Evolutionary conservation across 176 grass and related monocot species (phyloP).

Genomic region (Oryza coarctata): DNA sequence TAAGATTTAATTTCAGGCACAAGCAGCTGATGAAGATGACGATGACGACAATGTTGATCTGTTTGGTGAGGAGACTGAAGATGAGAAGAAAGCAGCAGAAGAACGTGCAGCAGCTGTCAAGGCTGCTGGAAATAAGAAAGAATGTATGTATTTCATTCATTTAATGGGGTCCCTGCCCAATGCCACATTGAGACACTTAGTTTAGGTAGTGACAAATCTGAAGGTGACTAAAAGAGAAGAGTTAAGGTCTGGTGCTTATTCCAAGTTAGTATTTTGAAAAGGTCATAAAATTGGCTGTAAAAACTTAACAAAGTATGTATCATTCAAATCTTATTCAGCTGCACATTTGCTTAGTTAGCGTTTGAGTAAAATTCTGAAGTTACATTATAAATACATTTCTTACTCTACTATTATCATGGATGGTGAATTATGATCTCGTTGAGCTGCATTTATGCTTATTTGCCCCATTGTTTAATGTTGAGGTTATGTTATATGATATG

Average conservation of each 20-base stretch:
- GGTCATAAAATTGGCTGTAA: not conserved
- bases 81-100: slow-evolving; percentile 67
- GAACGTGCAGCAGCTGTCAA: slow-evolving; percentile 52
- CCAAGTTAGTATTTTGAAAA: not conserved
- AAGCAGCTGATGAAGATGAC: slow-evolving; percentile 38
- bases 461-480: not conserved
- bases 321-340: not conserved
- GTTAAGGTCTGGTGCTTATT: not conserved
- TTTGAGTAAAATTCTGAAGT: not conserved
- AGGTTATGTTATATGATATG: not conserved
- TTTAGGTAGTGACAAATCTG: not conserved
- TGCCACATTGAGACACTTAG: not conserved
- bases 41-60: slow-evolving; percentile 69
- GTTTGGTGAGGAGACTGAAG: slow-evolving; percentile 73
- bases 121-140: slow-evolving; percentile 61
- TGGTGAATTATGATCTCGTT: not conserved
- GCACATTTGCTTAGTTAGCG: not conserved
- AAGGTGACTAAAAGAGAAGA: not conserved
- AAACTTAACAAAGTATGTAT: not conserved
- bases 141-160: slow-evolving; percentile 42
- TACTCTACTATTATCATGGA: not conserved
- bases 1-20: slow-evolving; percentile 27
- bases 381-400: not conserved
- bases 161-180: not conserved
- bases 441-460: not conserved